These are phyloP conservation scores for Blastobotrys mokoenaii DNA, from an alignment of 805 yeast genomes.

Conservation along the genomic window DNA sequence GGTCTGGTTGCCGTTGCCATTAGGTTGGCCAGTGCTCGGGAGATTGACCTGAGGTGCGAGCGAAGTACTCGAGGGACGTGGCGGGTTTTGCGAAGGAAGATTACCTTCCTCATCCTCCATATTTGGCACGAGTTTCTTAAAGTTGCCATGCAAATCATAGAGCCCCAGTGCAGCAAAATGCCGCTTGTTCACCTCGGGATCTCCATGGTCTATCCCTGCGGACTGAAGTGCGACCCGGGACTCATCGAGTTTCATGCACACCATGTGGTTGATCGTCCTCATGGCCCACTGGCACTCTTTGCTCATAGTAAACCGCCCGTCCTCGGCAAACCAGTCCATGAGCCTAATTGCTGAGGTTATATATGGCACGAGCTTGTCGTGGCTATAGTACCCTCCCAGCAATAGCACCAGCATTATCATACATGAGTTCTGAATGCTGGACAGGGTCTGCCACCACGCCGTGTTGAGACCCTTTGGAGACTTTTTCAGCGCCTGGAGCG, in stretches of 20 bases:
- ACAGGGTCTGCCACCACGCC: slow-evolving; percentile 48
- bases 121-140: not conserved
- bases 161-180: slow-evolving; percentile 41
- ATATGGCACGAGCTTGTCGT: slow-evolving; percentile 9
- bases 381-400: slow-evolving; percentile 34
- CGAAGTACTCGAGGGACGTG: not conserved
- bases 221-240: slow-evolving; percentile 31
- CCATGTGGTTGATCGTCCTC: slow-evolving; percentile 45
- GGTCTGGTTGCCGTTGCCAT: not conserved
- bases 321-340: slow-evolving; percentile 14
- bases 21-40: not conserved
- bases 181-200: slow-evolving; percentile 41
- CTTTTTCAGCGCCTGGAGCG: not conserved
- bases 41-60: too few species aligned
- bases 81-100: too few species aligned
- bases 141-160: slow-evolving; percentile 23
- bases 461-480: slow-evolving; percentile 13
- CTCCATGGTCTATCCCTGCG: slow-evolving; percentile 47
- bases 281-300: slow-evolving; percentile 57
- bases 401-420: slow-evolving; percentile 31
- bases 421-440: slow-evolving; percentile 34
- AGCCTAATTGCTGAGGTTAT: slow-evolving; percentile 13
- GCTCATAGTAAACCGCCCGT: slow-evolving; percentile 36
- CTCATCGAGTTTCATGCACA: slow-evolving; percentile 37
- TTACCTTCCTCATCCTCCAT: too few species aligned